Evolutionary conservation across 495 filamentous ascomycete genomes (phyloP), one percentile per base, ranked within the genome.

Genomic region (Parathielavia hyrcaniae): DNA sequence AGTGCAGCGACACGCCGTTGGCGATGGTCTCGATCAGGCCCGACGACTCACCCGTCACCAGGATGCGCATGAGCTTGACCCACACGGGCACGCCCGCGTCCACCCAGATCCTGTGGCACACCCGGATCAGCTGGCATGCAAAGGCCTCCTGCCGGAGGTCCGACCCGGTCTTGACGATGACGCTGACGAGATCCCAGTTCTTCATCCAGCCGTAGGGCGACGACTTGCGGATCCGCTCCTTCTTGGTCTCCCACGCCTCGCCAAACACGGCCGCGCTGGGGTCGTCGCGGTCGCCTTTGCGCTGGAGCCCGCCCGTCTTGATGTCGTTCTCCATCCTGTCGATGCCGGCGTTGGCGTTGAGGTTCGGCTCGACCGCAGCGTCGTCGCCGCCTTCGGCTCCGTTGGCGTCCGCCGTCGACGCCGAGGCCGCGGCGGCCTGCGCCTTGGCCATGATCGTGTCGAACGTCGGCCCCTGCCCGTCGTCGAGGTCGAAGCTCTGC

Each of bases 281-380:
- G 65, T 90, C 86, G 61, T 89, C 86, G 26, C 86, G 81, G 65
- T 90, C 86, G 17, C 86, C 86, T 64, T 86, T 85, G 34, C 85
- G 81, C 62, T 84, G 84, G 6, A 90, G 79, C 30, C 86, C 86
- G 50, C 86, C 87, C 19, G 86, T 90, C 73, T 86, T 88, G 67
- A 84, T 76, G 67, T 90, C 86, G 68, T 90, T 90, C 69, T 90
- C 86, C 87, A 89, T 89, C 61, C 86, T 75, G 38, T 85, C 86
- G 30, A 84, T 83, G 55, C 86, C 86, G 44, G 86, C 85, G 40
- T 79, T 84, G 32, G 78, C 67, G 67, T 82, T 83, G 57, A 81
- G 76, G 9, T 74, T 69, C 23, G 82, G 67, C 11, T 76, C 35
- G 20, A 32, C 40, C 19, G 34, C 56, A 8, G 69, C 71, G 17